These are phyloP conservation scores for Colletotrichum limetticola DNA, from an alignment of 2,329 filamentous ascomycete genomes.

Conservation along the genomic window DNA sequence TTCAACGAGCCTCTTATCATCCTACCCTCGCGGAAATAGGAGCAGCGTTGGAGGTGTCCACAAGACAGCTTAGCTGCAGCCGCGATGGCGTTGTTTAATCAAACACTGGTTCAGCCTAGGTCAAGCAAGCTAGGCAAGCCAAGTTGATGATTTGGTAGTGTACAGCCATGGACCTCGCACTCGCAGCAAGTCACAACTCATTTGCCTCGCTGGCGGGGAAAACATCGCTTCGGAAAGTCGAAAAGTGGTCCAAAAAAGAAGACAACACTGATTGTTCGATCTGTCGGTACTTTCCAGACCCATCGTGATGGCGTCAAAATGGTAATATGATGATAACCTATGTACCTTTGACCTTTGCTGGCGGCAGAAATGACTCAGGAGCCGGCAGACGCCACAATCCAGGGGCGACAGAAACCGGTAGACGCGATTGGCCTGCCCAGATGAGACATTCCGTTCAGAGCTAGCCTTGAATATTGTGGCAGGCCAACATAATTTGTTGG, in stretches of 20 bases:
- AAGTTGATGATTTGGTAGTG: background rate
- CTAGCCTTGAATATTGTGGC: background rate
- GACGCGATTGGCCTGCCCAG: background rate
- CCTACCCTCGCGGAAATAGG: background rate
- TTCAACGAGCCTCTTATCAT: background rate
- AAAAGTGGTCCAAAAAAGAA: background rate
- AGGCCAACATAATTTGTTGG: background rate
- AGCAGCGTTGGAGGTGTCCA: background rate
- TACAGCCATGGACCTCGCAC: background rate
- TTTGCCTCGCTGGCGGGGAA: background rate
- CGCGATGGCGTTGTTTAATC: conserved; percentile 17
- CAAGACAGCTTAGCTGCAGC: conserved; percentile 1
- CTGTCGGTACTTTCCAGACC: background rate
- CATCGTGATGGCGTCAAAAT: background rate
- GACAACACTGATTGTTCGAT: background rate
- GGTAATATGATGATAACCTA: background rate
- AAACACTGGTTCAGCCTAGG: background rate
- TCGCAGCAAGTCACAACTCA: background rate
- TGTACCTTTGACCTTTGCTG: background rate
- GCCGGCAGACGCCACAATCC: conserved; percentile 12
- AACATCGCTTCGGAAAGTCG: background rate
- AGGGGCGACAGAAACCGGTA: background rate
- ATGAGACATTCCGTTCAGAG: background rate
- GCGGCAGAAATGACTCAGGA: background rate
- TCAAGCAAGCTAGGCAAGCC: too few species aligned